phyloP scores from a whole-genome alignment of 345 rosid genomes.

The Mangifera indica region DNA sequence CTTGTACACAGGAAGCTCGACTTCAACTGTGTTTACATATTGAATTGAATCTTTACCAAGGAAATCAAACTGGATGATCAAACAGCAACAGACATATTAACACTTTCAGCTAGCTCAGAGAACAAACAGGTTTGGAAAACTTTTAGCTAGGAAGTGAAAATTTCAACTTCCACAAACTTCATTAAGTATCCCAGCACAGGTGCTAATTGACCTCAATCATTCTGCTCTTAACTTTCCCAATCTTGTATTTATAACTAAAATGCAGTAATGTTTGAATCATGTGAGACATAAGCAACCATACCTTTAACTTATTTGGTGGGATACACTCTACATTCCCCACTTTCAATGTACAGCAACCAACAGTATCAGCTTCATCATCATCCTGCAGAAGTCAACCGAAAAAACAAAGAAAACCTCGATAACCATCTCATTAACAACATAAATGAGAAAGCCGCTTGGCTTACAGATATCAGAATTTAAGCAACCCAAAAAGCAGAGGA shows the following conservation, averaged over 20 bases:
- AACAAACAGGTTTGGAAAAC: conserved; percentile 39
- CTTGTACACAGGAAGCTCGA: conserved; percentile 86
- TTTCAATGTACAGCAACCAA: conserved; percentile 97
- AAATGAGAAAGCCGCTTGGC: conserved; percentile 13
- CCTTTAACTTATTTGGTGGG: conserved; percentile 80
- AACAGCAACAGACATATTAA: conserved; percentile 22
- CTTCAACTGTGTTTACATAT: conserved; percentile 85
- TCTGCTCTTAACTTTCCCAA: neutral
- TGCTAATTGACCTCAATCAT: neutral
- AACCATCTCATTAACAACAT: neutral
- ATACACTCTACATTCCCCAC: conserved; percentile 88
- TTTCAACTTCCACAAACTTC: conserved; percentile 12
- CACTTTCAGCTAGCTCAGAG: conserved; percentile 23
- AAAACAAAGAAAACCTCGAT: conserved; percentile 10
- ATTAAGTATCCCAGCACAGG: conserved; percentile 1
- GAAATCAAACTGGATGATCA: conserved; percentile 79
- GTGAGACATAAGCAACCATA: conserved; percentile 21
- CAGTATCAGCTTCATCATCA: conserved; percentile 99
- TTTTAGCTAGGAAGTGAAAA: neutral
- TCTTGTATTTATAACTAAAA: neutral
- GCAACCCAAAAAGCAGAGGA: neutral
- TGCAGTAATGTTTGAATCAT: neutral
- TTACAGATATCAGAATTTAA: neutral
- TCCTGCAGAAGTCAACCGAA: conserved; percentile 62
- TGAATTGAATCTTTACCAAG: conserved; percentile 99